These are phyloP conservation scores for Rubia tinctorum DNA, from an alignment of 305 asterid genomes.

Conservation along the genomic window DNA sequence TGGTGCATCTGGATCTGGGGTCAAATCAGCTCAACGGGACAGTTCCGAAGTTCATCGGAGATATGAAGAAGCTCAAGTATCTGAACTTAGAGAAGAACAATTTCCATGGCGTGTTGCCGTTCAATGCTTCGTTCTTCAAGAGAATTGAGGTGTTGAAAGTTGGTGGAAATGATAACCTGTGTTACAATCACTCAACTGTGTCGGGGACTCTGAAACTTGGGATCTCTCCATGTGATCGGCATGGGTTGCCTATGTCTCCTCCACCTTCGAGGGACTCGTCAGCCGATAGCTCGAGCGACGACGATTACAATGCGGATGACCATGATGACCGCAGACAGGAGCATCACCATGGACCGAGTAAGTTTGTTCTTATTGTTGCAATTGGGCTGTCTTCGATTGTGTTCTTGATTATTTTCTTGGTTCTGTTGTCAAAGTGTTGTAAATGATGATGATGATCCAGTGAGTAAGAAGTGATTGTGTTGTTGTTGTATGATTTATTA, in stretches of 20 bases:
- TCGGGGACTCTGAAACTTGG: constrained; percentile 79
- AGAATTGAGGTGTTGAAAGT: constrained; percentile 56
- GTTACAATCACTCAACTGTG: constrained; percentile 59
- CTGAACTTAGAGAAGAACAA: constrained; percentile 69
- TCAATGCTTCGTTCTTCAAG: constrained; percentile 64
- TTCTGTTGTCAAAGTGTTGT: constrained; percentile 73
- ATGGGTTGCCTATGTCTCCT: constrained; percentile 76
- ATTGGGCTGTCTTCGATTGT: constrained; percentile 81
- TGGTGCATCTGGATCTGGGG: constrained; percentile 78
- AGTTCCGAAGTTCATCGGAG: constrained; percentile 60
- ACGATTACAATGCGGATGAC: constrained; percentile 41
- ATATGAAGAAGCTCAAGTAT: constrained; percentile 66
- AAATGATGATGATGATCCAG: constrained; percentile 29
- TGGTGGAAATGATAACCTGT: constrained; percentile 69
- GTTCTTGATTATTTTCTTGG: constrained; percentile 76
- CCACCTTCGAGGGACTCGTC: constrained; percentile 68
- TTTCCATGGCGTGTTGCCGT: constrained; percentile 82
- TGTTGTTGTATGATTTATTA: neutral
- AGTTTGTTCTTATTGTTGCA: constrained; percentile 88
- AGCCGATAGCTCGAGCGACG: constrained; percentile 35
- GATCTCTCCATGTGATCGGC: constrained; percentile 75
- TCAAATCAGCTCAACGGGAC: constrained; percentile 81
- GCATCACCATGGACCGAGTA: constrained; percentile 68
- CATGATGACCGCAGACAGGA: constrained; percentile 33
- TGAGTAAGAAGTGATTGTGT: constrained; percentile 14